Percentiles rank a stretch among this genome's conserved stretches.
Evolutionary conservation across 257 asterid genomes (phyloP).

Genomic region (Craterostigma plantagineum): DNA sequence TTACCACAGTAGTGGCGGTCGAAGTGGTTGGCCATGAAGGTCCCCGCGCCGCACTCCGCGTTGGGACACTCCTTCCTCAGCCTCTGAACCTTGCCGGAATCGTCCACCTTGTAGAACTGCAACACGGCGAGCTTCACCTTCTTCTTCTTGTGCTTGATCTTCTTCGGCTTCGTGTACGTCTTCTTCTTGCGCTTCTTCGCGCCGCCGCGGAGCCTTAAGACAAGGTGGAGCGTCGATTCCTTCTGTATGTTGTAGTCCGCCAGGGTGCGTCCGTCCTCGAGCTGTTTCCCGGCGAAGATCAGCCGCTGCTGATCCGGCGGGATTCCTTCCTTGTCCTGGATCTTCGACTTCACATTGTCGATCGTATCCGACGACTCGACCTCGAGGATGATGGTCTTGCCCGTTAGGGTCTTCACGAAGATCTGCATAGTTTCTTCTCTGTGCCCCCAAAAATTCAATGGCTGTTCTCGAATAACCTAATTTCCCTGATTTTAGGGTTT

Average conservation of each 20-base stretch:
- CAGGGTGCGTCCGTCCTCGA: slow-evolving; percentile 44
- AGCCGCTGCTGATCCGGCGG: too few species aligned
- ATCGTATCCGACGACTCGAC: too few species aligned
- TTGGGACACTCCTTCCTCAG: slow-evolving; percentile 3
- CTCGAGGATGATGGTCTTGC: slow-evolving; percentile 17
- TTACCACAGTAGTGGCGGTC: slow-evolving; percentile 3
- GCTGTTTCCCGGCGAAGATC: slow-evolving; percentile 38
- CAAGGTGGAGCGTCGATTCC: slow-evolving; percentile 52
- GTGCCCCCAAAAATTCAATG: too few species aligned
- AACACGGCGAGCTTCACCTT: slow-evolving; percentile 1
- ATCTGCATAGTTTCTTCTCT: slow-evolving; percentile 50
- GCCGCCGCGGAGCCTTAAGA: slow-evolving; percentile 54
- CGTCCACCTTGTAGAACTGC: slow-evolving; percentile 5
- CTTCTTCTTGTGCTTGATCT: slow-evolving; percentile 22
- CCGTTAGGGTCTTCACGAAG: slow-evolving; percentile 68
- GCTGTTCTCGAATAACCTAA: too few species aligned
- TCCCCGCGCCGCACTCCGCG: background rate
- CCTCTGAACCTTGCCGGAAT: background rate
- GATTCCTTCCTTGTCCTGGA: too few species aligned
- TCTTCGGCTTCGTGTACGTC: slow-evolving; percentile 60
- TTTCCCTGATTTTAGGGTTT: too few species aligned
- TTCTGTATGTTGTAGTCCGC: slow-evolving; percentile 52
- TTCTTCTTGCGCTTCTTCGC: slow-evolving; percentile 68
- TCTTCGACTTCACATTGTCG: too few species aligned
- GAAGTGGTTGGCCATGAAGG: slow-evolving; percentile 3